Base-by-base conservation (phyloP, 202 grass and related monocot species). In the Brachypodium distachyon region DNA sequence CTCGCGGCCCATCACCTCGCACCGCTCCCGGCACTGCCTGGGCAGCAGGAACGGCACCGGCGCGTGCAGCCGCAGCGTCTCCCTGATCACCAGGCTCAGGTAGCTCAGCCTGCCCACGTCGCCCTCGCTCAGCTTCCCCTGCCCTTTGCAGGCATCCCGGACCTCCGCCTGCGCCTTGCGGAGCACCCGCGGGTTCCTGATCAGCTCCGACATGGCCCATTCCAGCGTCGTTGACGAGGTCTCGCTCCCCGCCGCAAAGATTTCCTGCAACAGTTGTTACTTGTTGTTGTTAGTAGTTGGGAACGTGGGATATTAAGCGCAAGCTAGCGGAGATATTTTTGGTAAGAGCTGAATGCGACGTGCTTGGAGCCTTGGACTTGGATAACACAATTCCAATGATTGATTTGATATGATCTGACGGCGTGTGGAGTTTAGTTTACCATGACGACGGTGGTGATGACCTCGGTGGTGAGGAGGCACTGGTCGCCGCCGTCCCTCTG, bases 381-480 rank as follows among this genome's bases (percentile, higher is more conserved):
- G n/a, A n/a, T n/a, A n/a, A n/a, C n/a, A n/a, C n/a, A n/a, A n/a
- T n/a, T n/a, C n/a, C n/a, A n/a, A n/a, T n/a, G n/a, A n/a, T n/a
- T n/a, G n/a, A n/a, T n/a, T n/a, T n/a, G n/a, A n/a, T n/a, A n/a
- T n/a, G n/a, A n/a, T n/a, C n/a, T n/a, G n/a, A n/a, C n/a, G n/a
- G n/a, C n/a, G n/a, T n/a, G n/a, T n/a, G n/a, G n/a, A n/a, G n/a
- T n/a, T n/a, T n/a, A n/a, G n/a, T n/a, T n/a, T 70, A 84, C 83
- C 83, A 80, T 44, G 12, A 85, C 34, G 27, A 85, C 33, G 14
- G 44, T 77, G 70, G 70, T 80, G 56, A 85, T 85, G 76, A 58
- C 67, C 10, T 85, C 76, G 12, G 52, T 54, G 22, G 52, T 57
- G 21, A 85, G 83, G 44, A 76, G 34, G 28, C 37, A 66, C 2